These are phyloP conservation scores for Termitomyces sp. DNA, from an alignment of 768 basidiomycete species.

Conservation along the genomic window DNA sequence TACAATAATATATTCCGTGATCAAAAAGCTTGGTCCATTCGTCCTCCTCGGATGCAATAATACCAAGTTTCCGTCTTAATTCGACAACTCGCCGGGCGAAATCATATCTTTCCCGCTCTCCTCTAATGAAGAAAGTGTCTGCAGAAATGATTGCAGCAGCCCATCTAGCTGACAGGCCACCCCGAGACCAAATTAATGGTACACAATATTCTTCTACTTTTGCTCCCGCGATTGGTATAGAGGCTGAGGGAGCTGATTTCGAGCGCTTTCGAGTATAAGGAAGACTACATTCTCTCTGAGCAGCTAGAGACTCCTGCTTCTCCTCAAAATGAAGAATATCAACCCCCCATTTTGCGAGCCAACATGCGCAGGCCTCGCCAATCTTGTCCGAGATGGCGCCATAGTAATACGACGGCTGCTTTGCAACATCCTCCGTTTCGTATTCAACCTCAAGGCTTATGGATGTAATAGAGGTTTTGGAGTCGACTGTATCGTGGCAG, in stretches of 20 bases:
- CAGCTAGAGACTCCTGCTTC: constrained; percentile 16
- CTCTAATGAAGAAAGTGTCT: constrained; percentile 73
- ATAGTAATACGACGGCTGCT: constrained; percentile 55
- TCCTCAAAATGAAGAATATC: constrained; percentile 74
- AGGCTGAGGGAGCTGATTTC: constrained; percentile 13
- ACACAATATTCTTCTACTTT: constrained; percentile 16
- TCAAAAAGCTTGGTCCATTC: constrained; percentile 69
- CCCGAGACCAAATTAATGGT: constrained; percentile 67
- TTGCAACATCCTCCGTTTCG: constrained; percentile 7
- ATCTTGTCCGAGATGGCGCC: constrained; percentile 90
- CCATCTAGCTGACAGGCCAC: constrained; percentile 72
- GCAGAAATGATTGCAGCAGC: constrained; percentile 67
- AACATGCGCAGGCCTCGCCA: constrained; percentile 83
- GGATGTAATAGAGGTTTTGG: background rate
- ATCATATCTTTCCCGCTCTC: constrained; percentile 76
- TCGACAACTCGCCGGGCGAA: constrained; percentile 75
- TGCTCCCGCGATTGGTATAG: background rate
- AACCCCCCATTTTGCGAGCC: constrained; percentile 80
- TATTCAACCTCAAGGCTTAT: constrained; percentile 13
- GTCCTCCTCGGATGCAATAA: constrained; percentile 57
- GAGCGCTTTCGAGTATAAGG: constrained; percentile 15
- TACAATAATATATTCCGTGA: constrained; percentile 76
- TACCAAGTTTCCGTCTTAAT: constrained; percentile 51
- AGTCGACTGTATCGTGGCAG: background rate
- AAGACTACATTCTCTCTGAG: background rate